Evolutionary conservation across 2,329 filamentous ascomycete species (phyloP).

Genomic region (Ophiostoma sp.): DNA sequence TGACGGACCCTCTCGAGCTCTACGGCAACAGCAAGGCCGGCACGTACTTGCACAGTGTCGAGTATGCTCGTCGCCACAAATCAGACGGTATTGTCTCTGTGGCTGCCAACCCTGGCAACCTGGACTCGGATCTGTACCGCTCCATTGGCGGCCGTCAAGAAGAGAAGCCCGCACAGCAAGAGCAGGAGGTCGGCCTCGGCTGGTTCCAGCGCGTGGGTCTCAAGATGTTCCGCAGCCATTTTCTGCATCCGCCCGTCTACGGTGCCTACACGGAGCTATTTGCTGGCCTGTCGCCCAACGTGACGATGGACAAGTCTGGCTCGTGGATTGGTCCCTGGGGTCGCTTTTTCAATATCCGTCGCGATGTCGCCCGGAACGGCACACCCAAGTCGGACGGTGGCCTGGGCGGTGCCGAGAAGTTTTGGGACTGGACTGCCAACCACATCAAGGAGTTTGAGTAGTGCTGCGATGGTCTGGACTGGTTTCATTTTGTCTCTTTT

Average conservation of each 20-base stretch:
- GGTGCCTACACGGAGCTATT: slow-evolving; percentile 45
- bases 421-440: slow-evolving; percentile 46
- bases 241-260: slow-evolving; percentile 31
- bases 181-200: slow-evolving; percentile 13
- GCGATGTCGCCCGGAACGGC: slow-evolving; percentile 36
- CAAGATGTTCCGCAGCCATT: neutral
- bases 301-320: slow-evolving; percentile 36
- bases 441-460: slow-evolving; percentile 38
- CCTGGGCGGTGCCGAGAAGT: slow-evolving; percentile 39
- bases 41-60: slow-evolving; percentile 31
- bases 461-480: neutral
- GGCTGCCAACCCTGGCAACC: slow-evolving; percentile 35
- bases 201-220: slow-evolving; percentile 6
- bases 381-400: slow-evolving; percentile 42
- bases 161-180: neutral
- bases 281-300: slow-evolving; percentile 40
- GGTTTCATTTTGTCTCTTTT: neutral
- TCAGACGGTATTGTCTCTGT: slow-evolving; percentile 34
- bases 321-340: slow-evolving; percentile 42
- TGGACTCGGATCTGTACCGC: slow-evolving; percentile 34
- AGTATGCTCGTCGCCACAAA: slow-evolving; percentile 32
- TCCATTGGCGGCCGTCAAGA: neutral
- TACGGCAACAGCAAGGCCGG: slow-evolving; percentile 36
- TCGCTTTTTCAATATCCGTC: slow-evolving; percentile 37
- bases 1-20: slow-evolving; percentile 9